phyloP scores from a whole-genome alignment of 495 filamentous ascomycete species.

The Aspergillus panamensis region DNA sequence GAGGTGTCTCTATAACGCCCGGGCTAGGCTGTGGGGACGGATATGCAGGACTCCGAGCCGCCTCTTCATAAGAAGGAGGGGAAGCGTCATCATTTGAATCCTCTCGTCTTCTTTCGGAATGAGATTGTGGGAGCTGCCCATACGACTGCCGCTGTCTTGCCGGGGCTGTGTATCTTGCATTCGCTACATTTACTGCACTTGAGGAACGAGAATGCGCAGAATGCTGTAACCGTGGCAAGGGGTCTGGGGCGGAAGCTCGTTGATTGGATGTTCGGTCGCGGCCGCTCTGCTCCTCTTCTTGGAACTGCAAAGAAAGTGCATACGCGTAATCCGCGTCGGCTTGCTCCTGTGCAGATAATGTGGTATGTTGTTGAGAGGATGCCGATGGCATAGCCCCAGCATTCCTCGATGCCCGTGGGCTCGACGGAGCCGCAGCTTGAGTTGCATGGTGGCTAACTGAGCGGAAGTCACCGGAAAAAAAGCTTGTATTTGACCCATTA shows the following conservation, averaged over 20 bases:
- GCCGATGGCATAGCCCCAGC: slow-evolving; percentile 6
- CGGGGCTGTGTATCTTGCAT: slow-evolving; percentile 5
- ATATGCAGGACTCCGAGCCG: slow-evolving; percentile 60
- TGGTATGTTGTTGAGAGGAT: slow-evolving; percentile 5
- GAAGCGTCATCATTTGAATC: slow-evolving; percentile 48
- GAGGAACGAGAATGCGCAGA: slow-evolving; percentile 18
- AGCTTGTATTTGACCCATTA: slow-evolving; percentile 75
- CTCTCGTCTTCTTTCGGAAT: slow-evolving; percentile 32
- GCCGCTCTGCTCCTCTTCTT: slow-evolving; percentile 42
- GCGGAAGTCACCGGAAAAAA: slow-evolving; percentile 88
- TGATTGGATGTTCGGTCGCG: slow-evolving; percentile 10
- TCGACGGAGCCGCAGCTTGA: slow-evolving; percentile 22
- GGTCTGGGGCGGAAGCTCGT: slow-evolving; percentile 14
- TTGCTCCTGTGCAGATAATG: slow-evolving; percentile 40
- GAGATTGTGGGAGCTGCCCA: slow-evolving; percentile 17
- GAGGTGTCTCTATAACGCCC: slow-evolving; percentile 31
- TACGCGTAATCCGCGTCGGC: slow-evolving; percentile 51
- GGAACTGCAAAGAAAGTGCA: slow-evolving; percentile 45
- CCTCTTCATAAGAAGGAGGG: slow-evolving; percentile 81
- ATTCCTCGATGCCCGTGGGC: slow-evolving; percentile 32
- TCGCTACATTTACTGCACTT: slow-evolving; percentile 15
- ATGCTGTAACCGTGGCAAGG: neutral
- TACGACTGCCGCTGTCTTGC: slow-evolving; percentile 16
- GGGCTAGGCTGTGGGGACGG: slow-evolving; percentile 59
- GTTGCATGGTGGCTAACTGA: slow-evolving; percentile 59